Evolutionary conservation across 2,329 filamentous ascomycete genomes (phyloP).

Genomic region (Phyllosticta paracitricarpa): DNA sequence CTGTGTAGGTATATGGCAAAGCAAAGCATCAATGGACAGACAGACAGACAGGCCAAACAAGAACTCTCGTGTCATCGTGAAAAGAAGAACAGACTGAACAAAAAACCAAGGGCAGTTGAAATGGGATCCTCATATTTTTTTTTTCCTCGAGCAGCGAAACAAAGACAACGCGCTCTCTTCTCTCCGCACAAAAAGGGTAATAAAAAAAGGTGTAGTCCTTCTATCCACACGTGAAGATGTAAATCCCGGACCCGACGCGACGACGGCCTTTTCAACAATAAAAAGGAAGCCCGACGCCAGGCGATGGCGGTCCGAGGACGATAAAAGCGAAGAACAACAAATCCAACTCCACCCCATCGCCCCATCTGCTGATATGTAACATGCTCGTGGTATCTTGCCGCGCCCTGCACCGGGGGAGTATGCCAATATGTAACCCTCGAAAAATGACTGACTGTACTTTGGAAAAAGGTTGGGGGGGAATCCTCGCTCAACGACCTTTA

Average conservation of each 20-base stretch:
- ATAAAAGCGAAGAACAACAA: not conserved
- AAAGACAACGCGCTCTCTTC: not conserved
- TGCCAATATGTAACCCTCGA: not conserved
- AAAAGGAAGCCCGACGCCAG: not conserved
- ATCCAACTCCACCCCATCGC: not conserved
- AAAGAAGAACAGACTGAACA: not conserved
- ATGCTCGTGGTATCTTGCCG: conserved; percentile 1
- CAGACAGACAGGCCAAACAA: not conserved
- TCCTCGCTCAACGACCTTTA: not conserved
- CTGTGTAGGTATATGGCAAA: not conserved
- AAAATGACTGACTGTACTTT: not conserved
- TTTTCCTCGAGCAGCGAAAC: not conserved
- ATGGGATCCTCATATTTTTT: not conserved
- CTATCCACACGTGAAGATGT: not conserved
- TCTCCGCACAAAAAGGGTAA: not conserved
- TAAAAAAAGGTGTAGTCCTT: not conserved
- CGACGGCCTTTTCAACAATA: not conserved
- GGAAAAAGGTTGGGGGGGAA: not conserved
- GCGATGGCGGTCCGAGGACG: no score
- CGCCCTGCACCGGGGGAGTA: not conserved
- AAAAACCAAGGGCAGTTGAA: not conserved
- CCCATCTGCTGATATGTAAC: not conserved
- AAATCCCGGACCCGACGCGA: not conserved
- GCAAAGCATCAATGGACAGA: not conserved
- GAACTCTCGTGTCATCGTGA: not conserved